Percentiles rank a stretch among this genome's conserved stretches.
phyloP scores from a whole-genome alignment of 148 eudicot genomes.

The Amaranthus palmeri region DNA sequence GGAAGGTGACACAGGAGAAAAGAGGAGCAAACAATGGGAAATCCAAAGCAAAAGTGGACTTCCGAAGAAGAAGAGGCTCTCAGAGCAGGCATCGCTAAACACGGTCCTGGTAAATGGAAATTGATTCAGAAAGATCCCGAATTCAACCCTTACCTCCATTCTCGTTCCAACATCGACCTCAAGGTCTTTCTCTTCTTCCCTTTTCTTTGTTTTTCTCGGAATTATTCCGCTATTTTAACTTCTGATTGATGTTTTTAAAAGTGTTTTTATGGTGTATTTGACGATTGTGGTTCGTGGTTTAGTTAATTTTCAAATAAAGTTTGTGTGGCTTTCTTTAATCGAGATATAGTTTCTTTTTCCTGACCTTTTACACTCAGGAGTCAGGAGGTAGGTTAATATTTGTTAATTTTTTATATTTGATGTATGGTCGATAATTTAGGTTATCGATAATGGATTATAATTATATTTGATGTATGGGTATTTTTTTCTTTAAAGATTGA shows the following conservation, averaged over 20 bases:
- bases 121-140: slow-evolving; percentile 75
- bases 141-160: slow-evolving; percentile 49
- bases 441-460: too few relatives aligned
- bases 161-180: slow-evolving; percentile 93
- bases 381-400: too few relatives aligned
- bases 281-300: not conserved
- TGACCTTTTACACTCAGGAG: too few relatives aligned
- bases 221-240: not conserved
- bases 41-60: slow-evolving; percentile 95
- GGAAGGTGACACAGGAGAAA: not conserved
- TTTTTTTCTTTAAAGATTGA: not conserved
- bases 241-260: not conserved
- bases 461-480: not conserved
- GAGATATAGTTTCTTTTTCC: too few relatives aligned
- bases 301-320: not conserved
- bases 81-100: slow-evolving; percentile 67
- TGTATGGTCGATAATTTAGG: too few relatives aligned
- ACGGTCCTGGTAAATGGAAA: slow-evolving; percentile 93
- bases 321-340: not conserved
- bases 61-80: slow-evolving; percentile 92
- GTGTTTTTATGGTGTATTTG: not conserved
- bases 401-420: too few relatives aligned
- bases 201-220: not conserved
- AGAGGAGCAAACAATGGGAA: slow-evolving; percentile 49
- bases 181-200: slow-evolving; percentile 40